Percentiles rank a stretch among this genome's conserved stretches.
These are phyloP conservation scores for Pythium phragmitis DNA, from an alignment of 352 stramenopile genomes.

Conservation along the genomic window DNA sequence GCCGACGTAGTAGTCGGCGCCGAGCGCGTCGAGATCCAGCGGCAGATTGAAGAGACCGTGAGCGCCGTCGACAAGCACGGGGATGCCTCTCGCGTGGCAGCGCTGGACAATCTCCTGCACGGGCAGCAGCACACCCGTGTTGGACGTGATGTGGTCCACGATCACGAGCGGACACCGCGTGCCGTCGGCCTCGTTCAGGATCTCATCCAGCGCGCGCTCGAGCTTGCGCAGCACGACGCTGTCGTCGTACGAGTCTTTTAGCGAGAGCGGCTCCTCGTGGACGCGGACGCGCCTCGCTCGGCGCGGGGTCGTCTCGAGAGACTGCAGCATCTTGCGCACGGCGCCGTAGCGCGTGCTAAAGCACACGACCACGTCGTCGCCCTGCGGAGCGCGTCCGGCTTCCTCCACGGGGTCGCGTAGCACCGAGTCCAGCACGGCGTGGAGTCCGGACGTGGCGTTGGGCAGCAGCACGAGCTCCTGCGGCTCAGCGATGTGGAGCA, in stretches of 20 bases:
- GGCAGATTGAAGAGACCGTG: conserved; percentile 86
- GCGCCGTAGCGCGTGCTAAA: conserved; percentile 90
- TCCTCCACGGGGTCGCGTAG: conserved; percentile 12
- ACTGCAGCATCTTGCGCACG: conserved; percentile 91
- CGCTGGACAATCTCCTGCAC: conserved; percentile 70
- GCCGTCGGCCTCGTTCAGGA: conserved; percentile 31
- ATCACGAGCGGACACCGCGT: conserved; percentile 64
- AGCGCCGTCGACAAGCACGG: conserved; percentile 91
- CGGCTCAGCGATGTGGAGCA: conserved; percentile 51
- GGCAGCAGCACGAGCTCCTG: conserved; percentile 74
- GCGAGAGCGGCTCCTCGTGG: conserved; percentile 57
- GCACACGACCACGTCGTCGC: conserved; percentile 51
- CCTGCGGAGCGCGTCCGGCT: neutral
- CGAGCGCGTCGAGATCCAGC: conserved; percentile 63
- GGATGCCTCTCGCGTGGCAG: conserved; percentile 47
- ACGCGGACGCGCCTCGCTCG: conserved; percentile 30
- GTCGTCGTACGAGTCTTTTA: conserved; percentile 68
- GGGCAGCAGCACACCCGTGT: conserved; percentile 89
- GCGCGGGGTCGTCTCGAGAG: conserved; percentile 24
- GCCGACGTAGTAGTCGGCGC: conserved; percentile 91
- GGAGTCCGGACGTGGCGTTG: conserved; percentile 90
- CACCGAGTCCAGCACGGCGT: conserved; percentile 75
- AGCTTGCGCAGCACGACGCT: conserved; percentile 42
- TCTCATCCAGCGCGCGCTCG: conserved; percentile 28
- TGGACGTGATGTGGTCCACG: conserved; percentile 94